A percentile compares a stretch with the other conserved stretches of the same genome.
Conservation (phyloP, 805 yeast species). For the Pichia exigua region DNA sequence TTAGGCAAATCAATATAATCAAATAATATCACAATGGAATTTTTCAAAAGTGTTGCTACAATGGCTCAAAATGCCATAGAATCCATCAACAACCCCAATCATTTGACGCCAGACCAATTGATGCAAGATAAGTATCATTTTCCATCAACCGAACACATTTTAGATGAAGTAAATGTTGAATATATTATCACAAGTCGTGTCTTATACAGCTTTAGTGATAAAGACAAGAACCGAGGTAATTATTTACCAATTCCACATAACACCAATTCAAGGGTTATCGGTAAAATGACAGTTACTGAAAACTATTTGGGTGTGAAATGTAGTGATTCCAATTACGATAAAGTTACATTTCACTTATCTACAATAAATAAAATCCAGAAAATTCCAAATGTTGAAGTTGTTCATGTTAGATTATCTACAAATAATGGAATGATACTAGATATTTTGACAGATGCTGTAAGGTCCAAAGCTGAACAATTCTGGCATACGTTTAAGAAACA, state of each 20-base stretch:
- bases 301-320: conserved; percentile 72
- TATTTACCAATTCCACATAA: conserved; percentile 19
- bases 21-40: conserved; percentile 32
- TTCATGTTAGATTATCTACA: conserved; percentile 67
- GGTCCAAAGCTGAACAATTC: conserved; percentile 74
- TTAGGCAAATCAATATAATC: background rate
- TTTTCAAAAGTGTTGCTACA: conserved; percentile 40
- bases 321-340: conserved; percentile 55
- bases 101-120: conserved; percentile 58
- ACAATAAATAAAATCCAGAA: conserved; percentile 82
- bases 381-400: conserved; percentile 67
- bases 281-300: conserved; percentile 65
- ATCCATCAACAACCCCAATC: conserved; percentile 29
- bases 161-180: conserved; percentile 19
- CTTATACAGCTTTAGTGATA: conserved; percentile 4
- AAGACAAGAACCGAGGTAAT: background rate
- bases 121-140: conserved; percentile 61
- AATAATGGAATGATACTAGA: conserved; percentile 56
- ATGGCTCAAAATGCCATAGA: conserved; percentile 42
- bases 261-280: conserved; percentile 18
- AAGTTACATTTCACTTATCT: conserved; percentile 63
- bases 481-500: conserved; percentile 52
- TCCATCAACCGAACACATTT: conserved; percentile 61
- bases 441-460: conserved; percentile 70
- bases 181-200: conserved; percentile 8